These are phyloP conservation scores for Akanthomyces dipterigenus DNA, from an alignment of 2,329 filamentous ascomycete genomes.

Conservation along the genomic window DNA sequence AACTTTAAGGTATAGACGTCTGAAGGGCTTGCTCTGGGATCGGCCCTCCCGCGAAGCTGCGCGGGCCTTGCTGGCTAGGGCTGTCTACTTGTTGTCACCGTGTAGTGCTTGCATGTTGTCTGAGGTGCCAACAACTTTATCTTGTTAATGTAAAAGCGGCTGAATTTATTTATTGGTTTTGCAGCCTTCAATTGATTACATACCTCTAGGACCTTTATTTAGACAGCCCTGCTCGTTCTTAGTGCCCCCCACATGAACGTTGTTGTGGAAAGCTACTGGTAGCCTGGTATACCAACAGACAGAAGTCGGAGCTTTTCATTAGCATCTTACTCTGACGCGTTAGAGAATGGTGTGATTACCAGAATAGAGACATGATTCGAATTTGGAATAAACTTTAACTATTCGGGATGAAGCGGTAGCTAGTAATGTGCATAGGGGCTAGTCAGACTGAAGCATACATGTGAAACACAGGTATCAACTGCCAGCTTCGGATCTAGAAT, in stretches of 20 bases:
- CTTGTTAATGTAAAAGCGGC: too few relatives aligned
- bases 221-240: too few relatives aligned
- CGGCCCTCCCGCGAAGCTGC: neutral
- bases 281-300: neutral
- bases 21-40: neutral
- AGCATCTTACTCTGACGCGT: neutral
- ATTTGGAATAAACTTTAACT: conserved; percentile 5
- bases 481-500: neutral
- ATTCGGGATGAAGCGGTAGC: neutral
- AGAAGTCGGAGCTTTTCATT: neutral
- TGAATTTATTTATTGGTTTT: too few relatives aligned
- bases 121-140: too few relatives aligned
- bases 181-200: too few relatives aligned
- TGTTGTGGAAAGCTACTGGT: neutral
- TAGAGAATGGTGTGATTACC: neutral
- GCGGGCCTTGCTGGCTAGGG: too few relatives aligned
- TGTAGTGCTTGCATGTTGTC: too few relatives aligned
- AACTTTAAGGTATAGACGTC: neutral
- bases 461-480: conserved; percentile 5
- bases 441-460: neutral
- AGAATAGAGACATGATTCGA: neutral
- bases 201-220: too few relatives aligned
- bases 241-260: too few relatives aligned
- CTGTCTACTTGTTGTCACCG: neutral
- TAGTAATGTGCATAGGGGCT: neutral